A percentile compares a stretch with the other conserved stretches of the same genome.
phyloP scores from a whole-genome alignment of 169 alveolate species.

The Plasmodium fragile region DNA sequence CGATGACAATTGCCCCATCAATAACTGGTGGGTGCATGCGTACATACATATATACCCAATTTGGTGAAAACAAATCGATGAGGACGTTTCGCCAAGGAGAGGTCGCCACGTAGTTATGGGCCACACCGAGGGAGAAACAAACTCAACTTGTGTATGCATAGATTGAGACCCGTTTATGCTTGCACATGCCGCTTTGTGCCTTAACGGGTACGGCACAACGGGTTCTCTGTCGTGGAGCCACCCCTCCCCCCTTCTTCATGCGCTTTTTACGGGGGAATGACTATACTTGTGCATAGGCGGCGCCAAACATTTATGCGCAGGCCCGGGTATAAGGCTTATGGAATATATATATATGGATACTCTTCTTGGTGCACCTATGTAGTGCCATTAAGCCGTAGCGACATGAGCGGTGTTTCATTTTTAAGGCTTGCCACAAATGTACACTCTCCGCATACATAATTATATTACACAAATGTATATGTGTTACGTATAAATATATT shows the following conservation, averaged over 20 bases:
- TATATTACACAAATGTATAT: not conserved
- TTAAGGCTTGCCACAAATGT: not conserved
- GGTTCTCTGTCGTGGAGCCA: not conserved
- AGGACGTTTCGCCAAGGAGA: not conserved
- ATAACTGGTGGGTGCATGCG: not conserved
- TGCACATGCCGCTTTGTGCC: not conserved
- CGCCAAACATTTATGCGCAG: not conserved
- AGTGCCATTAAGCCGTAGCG: not conserved
- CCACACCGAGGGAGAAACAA: not conserved
- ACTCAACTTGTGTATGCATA: not conserved
- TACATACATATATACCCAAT: not conserved
- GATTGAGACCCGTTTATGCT: too few species aligned
- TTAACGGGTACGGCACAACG: not conserved
- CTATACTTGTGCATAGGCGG: not conserved
- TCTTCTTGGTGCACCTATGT: not conserved
- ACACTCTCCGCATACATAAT: not conserved
- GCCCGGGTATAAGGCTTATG: not conserved
- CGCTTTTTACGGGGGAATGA: not conserved
- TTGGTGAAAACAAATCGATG: not conserved
- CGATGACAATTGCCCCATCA: not conserved
- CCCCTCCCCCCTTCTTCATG: not conserved
- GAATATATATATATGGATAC: not conserved
- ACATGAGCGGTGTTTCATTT: not conserved
- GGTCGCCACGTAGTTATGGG: not conserved
- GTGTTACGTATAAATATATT: too few species aligned